Percentiles rank a stretch among this genome's conserved stretches.
Conservation (phyloP, 257 asterid genomes). For the Nicotiana obtusifolia region DNA sequence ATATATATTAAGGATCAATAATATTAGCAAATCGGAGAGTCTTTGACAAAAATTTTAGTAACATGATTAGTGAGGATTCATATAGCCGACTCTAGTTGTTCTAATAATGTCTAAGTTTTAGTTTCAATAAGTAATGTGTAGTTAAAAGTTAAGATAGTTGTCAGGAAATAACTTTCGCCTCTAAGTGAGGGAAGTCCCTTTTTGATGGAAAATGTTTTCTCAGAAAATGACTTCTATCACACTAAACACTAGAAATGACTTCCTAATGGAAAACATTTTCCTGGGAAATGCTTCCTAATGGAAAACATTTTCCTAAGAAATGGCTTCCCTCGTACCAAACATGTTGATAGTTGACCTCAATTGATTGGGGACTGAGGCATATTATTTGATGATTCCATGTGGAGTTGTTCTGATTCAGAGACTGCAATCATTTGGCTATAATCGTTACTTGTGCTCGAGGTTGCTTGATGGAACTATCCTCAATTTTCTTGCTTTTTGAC, state of each 20-base stretch:
- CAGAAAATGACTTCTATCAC: too few species aligned
- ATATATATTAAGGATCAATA: background rate
- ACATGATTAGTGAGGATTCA: background rate
- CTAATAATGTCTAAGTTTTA: background rate
- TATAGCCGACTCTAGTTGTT: too few species aligned
- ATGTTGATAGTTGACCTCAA: background rate
- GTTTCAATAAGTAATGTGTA: background rate
- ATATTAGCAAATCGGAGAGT: background rate
- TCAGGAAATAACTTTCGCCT: background rate
- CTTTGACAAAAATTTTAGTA: background rate
- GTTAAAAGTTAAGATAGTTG: background rate
- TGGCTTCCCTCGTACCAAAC: background rate
- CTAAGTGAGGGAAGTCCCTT: background rate
- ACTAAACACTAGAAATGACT: too few species aligned
- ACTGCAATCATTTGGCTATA: background rate
- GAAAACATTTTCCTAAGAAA: background rate
- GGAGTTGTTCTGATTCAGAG: background rate
- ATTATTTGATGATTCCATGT: background rate
- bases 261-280: background rate
- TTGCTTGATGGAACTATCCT: background rate
- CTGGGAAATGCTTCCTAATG: background rate
- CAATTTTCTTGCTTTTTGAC: background rate
- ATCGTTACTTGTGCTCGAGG: background rate
- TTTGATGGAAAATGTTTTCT: background rate
- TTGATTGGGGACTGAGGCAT: background rate